phyloP scores from a whole-genome alignment of 2,329 filamentous ascomycete genomes.

The Diaporthe ilicicola region DNA sequence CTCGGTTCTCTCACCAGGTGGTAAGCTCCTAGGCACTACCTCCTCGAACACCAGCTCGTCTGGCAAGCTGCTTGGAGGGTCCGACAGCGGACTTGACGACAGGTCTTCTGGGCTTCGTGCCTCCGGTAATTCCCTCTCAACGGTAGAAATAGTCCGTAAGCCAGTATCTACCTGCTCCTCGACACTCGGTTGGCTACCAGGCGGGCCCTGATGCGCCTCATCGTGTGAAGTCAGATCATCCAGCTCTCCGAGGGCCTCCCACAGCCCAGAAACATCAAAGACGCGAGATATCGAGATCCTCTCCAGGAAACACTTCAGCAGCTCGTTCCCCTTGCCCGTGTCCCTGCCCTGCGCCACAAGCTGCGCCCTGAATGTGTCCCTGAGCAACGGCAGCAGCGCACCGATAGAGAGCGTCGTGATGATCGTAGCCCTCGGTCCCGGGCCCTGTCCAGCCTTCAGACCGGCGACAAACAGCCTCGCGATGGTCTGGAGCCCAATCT shows the following conservation, averaged over 20 bases:
- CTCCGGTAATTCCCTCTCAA: background rate
- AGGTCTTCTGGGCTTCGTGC: background rate
- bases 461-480: slow-evolving; percentile 48
- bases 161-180: background rate
- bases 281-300: slow-evolving; percentile 63
- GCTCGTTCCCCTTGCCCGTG: slow-evolving; percentile 34
- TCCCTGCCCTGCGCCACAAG: slow-evolving; percentile 33
- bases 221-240: slow-evolving; percentile 37
- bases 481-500: slow-evolving; percentile 57
- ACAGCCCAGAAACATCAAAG: slow-evolving; percentile 66
- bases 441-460: slow-evolving; percentile 23
- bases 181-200: background rate
- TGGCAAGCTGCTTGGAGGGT: slow-evolving; percentile 29
- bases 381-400: slow-evolving; percentile 51
- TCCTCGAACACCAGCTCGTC: background rate
- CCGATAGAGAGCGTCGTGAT: slow-evolving; percentile 57
- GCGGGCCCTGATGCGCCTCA: background rate
- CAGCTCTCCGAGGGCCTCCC: slow-evolving; percentile 64
- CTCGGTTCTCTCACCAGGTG: slow-evolving; percentile 36
- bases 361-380: slow-evolving; percentile 50
- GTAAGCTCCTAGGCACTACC: background rate
- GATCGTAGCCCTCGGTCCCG: slow-evolving; percentile 48
- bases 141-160: too few species aligned
- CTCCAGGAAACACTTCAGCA: slow-evolving; percentile 52
- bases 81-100: slow-evolving; percentile 24